Percentiles rank a stretch among this genome's conserved stretches.
Conservation (phyloP, 805 yeast species). For the Pichia cabralensis region DNA sequence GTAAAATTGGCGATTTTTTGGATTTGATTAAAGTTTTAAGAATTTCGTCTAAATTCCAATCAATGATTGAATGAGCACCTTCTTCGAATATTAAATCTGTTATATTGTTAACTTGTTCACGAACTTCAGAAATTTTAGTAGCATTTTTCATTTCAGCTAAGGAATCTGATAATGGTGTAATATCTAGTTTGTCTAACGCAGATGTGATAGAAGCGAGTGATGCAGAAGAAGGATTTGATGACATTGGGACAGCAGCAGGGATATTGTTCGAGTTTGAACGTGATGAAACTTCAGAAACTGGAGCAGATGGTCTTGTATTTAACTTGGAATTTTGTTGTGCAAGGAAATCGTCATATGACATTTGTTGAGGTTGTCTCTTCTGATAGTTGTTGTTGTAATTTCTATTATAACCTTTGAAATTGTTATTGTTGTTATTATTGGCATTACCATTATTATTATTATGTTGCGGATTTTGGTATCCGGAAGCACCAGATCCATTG, state of each 20-base stretch:
- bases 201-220: slow-evolving; percentile 64
- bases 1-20: slow-evolving; percentile 61
- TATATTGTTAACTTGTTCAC: slow-evolving; percentile 43
- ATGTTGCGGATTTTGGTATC: background rate
- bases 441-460: no score
- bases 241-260: slow-evolving; percentile 17
- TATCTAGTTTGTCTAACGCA: slow-evolving; percentile 54
- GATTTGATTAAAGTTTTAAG: slow-evolving; percentile 58
- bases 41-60: slow-evolving; percentile 59
- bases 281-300: slow-evolving; percentile 24
- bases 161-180: slow-evolving; percentile 56
- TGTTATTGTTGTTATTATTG: slow-evolving; percentile 9
- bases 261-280: slow-evolving; percentile 13
- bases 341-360: slow-evolving; percentile 39
- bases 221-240: slow-evolving; percentile 40
- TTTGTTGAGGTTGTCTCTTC: slow-evolving; percentile 10
- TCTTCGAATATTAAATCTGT: slow-evolving; percentile 36
- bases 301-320: slow-evolving; percentile 11
- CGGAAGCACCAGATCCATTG: slow-evolving; percentile 1
- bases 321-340: slow-evolving; percentile 18
- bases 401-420: slow-evolving; percentile 4
- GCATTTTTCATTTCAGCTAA: slow-evolving; percentile 44
- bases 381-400: slow-evolving; percentile 12
- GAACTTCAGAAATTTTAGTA: slow-evolving; percentile 42
- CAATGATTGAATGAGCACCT: slow-evolving; percentile 40